Percentiles rank a stretch among this genome's conserved stretches.
phyloP scores from a whole-genome alignment of 208 protist genomes.

The Trypanosoma brucei region DNA sequence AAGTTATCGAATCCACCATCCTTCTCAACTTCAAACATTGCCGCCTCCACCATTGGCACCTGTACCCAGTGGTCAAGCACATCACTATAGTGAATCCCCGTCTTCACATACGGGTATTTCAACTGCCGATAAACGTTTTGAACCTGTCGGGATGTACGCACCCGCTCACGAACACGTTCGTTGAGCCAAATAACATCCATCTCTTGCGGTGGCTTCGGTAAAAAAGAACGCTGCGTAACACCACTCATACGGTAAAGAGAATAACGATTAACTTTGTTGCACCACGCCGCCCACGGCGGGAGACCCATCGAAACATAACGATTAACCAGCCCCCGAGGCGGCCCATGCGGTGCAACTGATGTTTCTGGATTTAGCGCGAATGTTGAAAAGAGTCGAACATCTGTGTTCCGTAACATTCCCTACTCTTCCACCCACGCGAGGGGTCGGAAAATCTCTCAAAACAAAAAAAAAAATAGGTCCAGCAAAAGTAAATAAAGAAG shows the following conservation, averaged over 20 bases:
- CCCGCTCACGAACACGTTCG: slow-evolving; percentile 82
- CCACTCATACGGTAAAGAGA: slow-evolving; percentile 85
- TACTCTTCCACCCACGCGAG: neutral
- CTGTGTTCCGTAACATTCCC: slow-evolving; percentile 39
- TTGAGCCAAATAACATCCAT: slow-evolving; percentile 92
- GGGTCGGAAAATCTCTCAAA: slow-evolving; percentile 3
- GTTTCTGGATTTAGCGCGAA: slow-evolving; percentile 85
- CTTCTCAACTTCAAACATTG: slow-evolving; percentile 85
- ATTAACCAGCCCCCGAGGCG: slow-evolving; percentile 83
- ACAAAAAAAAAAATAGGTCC: too few relatives aligned
- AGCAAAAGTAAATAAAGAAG: too few relatives aligned
- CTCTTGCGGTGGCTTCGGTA: slow-evolving; percentile 76
- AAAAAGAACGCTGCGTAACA: slow-evolving; percentile 60
- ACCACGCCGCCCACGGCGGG: slow-evolving; percentile 89
- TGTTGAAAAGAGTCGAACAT: slow-evolving; percentile 52
- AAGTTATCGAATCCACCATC: slow-evolving; percentile 90
- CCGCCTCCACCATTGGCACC: slow-evolving; percentile 87
- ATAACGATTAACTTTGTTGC: slow-evolving; percentile 79
- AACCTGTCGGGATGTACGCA: slow-evolving; percentile 82
- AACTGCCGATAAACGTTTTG: slow-evolving; percentile 88
- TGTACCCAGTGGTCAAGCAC: slow-evolving; percentile 89
- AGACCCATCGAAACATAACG: slow-evolving; percentile 87
- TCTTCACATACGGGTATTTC: slow-evolving; percentile 88
- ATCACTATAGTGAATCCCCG: slow-evolving; percentile 86
- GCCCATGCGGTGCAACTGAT: slow-evolving; percentile 70